Evolutionary conservation across 169 alveolate species (phyloP), one percentile per base, ranked within the genome.

Genomic region (Plasmodium malariae): DNA sequence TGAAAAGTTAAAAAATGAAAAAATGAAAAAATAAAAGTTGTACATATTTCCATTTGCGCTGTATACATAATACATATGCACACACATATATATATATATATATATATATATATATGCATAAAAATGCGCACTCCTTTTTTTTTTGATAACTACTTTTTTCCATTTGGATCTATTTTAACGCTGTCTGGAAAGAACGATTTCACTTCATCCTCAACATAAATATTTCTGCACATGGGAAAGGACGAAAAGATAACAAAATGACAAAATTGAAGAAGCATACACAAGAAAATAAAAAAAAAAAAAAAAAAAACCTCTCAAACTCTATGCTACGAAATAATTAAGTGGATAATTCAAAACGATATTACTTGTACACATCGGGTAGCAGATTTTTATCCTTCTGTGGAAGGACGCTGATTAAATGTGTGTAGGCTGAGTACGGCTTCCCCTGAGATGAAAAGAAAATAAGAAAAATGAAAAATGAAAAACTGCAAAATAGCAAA

Each of bases 371-470:
- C 19, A 51, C 85, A 68, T 83, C 91, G 5, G 91, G 91, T 6
- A 83, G 85, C n/a, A 83, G 85, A 36, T 83, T 83, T 59, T 83
- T 83, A 36, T 83, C 91, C 65, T 83, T 83, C 48, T 83, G 91
- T 28, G 91, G 91, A 9, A 83, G 65, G 1, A 83, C 91, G 59
- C 91, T 83, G 30, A 83, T 83, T 14, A 83, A 60, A 30, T 83
- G 91, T 1, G 91, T 83, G 26, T 51, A 83, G 4, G 91, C 85
- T 28, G 91, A 83, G 34, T 83, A 83, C 17, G 91, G 91, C 45
- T 83, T 83, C 21, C 91, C 91, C 91, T 83, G 32, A 11, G 37
- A 57, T 43, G 59, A 2, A n/a, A 30, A 67, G 11, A 62, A 34
- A 76, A 17, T 34, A 26, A n/a, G n/a, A n/a, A n/a, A n/a, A n/a